phyloP scores from a whole-genome alignment of 768 basidiomycete species.

The Hysterangium stoloniferum region DNA sequence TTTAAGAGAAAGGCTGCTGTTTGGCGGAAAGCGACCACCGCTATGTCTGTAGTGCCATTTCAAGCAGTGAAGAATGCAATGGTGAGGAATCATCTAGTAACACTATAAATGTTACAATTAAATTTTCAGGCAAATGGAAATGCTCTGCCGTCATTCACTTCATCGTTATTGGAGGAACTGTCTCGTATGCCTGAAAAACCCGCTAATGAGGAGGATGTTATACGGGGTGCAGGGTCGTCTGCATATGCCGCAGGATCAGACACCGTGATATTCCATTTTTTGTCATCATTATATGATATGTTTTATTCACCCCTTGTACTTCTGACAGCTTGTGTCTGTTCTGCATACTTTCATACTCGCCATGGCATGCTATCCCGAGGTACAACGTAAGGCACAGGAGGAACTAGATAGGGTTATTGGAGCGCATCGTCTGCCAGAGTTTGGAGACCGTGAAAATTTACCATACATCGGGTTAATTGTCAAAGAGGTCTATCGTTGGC shows the following conservation, averaged over 20 bases:
- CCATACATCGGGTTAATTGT: slow-evolving; percentile 9
- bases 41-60: slow-evolving; percentile 36
- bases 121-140: not conserved
- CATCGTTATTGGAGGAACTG: not conserved
- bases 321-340: slow-evolving; percentile 11
- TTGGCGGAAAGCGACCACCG: slow-evolving; percentile 29
- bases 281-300: not conserved
- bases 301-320: not conserved
- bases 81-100: slow-evolving; percentile 21
- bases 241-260: slow-evolving; percentile 38
- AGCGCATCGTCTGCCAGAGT: slow-evolving; percentile 8
- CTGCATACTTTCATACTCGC: slow-evolving; percentile 17
- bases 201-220: slow-evolving; percentile 10
- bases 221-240: slow-evolving; percentile 31
- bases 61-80: slow-evolving; percentile 39
- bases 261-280: slow-evolving; percentile 22
- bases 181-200: not conserved
- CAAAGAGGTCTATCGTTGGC: slow-evolving; percentile 13
- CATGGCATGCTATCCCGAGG: slow-evolving; percentile 14
- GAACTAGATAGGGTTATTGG: slow-evolving; percentile 14
- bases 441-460: slow-evolving; percentile 8
- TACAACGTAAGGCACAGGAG: slow-evolving; percentile 12
- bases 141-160: not conserved
- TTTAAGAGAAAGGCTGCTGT: slow-evolving; percentile 9
- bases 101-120: not conserved